Conservation (phyloP, 202 grass and related monocot genomes). For the Schoenoplectus triqueter region DNA sequence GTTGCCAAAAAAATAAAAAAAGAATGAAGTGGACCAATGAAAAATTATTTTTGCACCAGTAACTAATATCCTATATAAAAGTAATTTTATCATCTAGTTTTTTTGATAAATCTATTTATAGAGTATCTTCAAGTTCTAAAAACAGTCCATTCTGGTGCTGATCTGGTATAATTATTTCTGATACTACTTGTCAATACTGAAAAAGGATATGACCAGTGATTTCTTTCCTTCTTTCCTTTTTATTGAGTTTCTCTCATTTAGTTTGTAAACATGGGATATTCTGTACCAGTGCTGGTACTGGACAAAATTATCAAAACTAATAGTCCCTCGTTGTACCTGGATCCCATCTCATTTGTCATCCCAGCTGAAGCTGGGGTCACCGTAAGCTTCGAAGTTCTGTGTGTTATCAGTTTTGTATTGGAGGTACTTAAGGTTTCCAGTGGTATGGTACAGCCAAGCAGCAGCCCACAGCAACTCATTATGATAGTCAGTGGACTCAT, state of each 20-base stretch:
- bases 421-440: conserved; percentile 63
- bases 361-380: conserved; percentile 70
- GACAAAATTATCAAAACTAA: not conserved
- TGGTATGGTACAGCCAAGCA: conserved; percentile 70
- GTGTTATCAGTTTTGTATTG: conserved; percentile 54
- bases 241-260: not conserved
- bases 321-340: conserved; percentile 35
- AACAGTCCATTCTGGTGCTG: not conserved
- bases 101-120: not conserved
- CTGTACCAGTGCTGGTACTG: not conserved
- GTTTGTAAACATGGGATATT: not conserved
- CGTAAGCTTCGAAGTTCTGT: conserved; percentile 48
- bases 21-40: not conserved
- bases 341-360: conserved; percentile 72
- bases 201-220: not conserved
- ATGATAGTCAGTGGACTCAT: conserved; percentile 72
- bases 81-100: conserved; percentile 1
- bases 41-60: not conserved
- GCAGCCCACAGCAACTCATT: conserved; percentile 81
- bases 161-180: conserved; percentile 9
- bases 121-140: not conserved
- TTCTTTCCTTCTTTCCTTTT: not conserved
- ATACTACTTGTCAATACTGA: not conserved
- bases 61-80: not conserved
- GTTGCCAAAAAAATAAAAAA: conserved; percentile 2